phyloP scores from a whole-genome alignment of 805 yeast species.

The Cephaloascus fragrans region DNA sequence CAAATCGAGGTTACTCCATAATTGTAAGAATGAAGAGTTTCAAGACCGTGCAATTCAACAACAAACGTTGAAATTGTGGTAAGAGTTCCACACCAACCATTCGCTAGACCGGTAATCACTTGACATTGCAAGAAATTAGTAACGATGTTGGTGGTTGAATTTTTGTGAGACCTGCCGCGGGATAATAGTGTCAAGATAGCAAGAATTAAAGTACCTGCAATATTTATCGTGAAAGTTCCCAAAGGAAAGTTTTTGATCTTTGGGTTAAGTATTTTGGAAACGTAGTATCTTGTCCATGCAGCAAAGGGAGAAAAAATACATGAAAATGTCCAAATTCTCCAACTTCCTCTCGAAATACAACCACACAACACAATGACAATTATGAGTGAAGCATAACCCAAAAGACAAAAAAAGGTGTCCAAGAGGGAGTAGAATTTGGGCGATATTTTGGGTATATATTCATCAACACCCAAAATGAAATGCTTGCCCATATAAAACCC shows the following conservation, averaged over 20 bases:
- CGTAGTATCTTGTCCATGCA: conserved; percentile 44
- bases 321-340: conserved; percentile 66
- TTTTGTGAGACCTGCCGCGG: conserved; percentile 26
- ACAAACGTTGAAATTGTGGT: conserved; percentile 76
- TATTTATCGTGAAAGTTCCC: conserved; percentile 42
- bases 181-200: conserved; percentile 31
- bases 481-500: conserved; percentile 56
- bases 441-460: conserved; percentile 3
- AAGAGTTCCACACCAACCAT: conserved; percentile 64
- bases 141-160: conserved; percentile 15
- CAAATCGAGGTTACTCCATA: conserved; percentile 44
- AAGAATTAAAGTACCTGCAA: conserved; percentile 33
- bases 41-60: conserved; percentile 42
- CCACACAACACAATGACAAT: conserved; percentile 32
- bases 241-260: conserved; percentile 35
- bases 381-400: conserved; percentile 17
- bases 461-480: conserved; percentile 19
- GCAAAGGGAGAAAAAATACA: conserved; percentile 68
- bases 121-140: conserved; percentile 31
- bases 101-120: conserved; percentile 41
- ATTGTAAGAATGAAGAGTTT: conserved; percentile 24
- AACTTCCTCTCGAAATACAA: conserved; percentile 22
- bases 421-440: background rate
- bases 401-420: background rate
- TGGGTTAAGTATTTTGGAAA: conserved; percentile 41